Evolutionary conservation across 768 basidiomycete species (phyloP).

Genomic region (Tylopilus plumbeoviolaceoides): DNA sequence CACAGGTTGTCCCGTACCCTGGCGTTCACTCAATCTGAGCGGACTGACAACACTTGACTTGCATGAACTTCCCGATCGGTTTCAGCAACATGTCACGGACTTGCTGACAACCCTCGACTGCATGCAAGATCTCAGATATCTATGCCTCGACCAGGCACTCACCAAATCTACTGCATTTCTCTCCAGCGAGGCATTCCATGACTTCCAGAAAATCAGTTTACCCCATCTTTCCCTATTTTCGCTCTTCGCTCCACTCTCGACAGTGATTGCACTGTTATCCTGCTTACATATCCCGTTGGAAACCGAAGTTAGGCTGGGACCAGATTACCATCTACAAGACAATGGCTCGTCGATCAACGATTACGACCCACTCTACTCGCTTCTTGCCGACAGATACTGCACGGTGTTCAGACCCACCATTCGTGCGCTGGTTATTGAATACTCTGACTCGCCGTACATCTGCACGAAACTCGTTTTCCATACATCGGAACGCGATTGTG

Average conservation of each 20-base stretch:
- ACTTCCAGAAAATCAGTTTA: not conserved
- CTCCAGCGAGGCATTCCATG: not conserved
- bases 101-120: conserved; percentile 30
- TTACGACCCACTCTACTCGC: not conserved
- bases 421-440: not conserved
- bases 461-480: not conserved
- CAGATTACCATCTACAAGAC: no score
- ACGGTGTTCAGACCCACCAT: not conserved
- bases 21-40: not conserved
- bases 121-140: conserved; percentile 32
- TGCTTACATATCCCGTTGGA: not conserved
- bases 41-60: conserved; percentile 36
- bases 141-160: conserved; percentile 32
- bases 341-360: not conserved
- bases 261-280: not conserved
- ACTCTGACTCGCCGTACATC: no score
- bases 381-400: not conserved
- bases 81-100: conserved; percentile 27
- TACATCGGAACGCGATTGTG: not conserved
- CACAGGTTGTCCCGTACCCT: not conserved
- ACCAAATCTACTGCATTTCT: conserved; percentile 5
- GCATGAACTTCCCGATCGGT: conserved; percentile 13
- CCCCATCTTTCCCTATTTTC: not conserved
- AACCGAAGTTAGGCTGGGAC: not conserved
- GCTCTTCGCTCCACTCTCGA: not conserved